Base-by-base conservation (phyloP, 495 filamentous ascomycete species). In the Tuber microsphaerosporum region DNA sequence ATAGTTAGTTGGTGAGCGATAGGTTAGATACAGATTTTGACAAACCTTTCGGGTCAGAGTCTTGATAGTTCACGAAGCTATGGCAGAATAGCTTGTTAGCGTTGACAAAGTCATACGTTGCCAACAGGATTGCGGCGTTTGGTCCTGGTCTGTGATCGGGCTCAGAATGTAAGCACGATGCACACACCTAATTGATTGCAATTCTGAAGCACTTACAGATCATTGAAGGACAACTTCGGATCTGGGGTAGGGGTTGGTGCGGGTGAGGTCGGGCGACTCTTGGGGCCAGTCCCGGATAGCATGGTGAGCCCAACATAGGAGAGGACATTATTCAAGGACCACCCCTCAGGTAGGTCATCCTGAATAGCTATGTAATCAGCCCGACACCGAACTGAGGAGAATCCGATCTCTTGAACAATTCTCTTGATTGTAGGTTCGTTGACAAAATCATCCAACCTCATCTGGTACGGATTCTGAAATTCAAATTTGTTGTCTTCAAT, bases 391-490 rank as follows among this genome's bases (percentile, higher is more conserved):
- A 86, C 85, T 81, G 92, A 95, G 2, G 91, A 89, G 70, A 87
- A 82, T 16, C 92, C 93, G 20, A 97, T 87, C 73, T 91, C 89
- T 76, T 87, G 86, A 73, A 94, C 88, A 69, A 97, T 92, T 76
- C 91, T 93, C 81, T 91, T 87, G 78, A 98, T 98, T 37, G 90
- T 89, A 0, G 86, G 85, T 82, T 98, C 94, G 79, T 99, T 97
- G 77, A 97, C 94, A 85, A 98, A 98, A 83, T 99, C 95, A 82
- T 96, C 93, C n/a, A 99, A 88, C 68, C 94, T 91, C 75, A 96
- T 85, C 81, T 94, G 92, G 81, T 99, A 99, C 10, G 95, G 95
- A 79, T 99, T 99, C 84, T 97, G 95, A 75, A 96, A 93, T 85
- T 99, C 95, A 80, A 98, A 99, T 84, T 97, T 99, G 88, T 97